phyloP scores from a whole-genome alignment of 192 early-diverging fungal genomes.

The Gonapodya prolifera region DNA sequence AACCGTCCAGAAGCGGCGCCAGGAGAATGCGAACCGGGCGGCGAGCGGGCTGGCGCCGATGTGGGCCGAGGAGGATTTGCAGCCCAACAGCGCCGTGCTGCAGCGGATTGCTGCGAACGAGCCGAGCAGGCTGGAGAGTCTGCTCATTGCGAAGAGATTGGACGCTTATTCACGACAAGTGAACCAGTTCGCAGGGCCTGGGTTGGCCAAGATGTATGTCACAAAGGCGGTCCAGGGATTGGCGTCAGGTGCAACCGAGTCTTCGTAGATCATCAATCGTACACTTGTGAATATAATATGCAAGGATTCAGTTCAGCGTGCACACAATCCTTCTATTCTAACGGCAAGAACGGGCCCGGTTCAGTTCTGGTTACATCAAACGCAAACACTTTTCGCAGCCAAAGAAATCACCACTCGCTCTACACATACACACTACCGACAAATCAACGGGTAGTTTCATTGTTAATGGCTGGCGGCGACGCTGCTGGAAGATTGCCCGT shows the following conservation, averaged over 20 bases:
- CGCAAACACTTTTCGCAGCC: too few species aligned
- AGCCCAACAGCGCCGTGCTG: slow-evolving; percentile 45
- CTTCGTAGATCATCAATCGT: too few species aligned
- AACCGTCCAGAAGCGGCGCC: slow-evolving; percentile 42
- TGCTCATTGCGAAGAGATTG: slow-evolving; percentile 83
- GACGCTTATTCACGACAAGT: slow-evolving; percentile 87
- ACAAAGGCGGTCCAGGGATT: background rate
- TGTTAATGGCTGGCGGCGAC: too few species aligned
- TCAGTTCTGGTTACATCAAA: too few species aligned
- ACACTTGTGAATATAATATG: too few species aligned
- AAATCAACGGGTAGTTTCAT: too few species aligned
- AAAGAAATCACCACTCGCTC: too few species aligned
- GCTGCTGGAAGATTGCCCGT: too few species aligned
- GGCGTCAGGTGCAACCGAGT: background rate
- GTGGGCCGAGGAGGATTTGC: slow-evolving; percentile 62
- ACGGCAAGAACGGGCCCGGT: too few species aligned
- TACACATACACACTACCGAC: too few species aligned
- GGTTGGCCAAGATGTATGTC: slow-evolving; percentile 79
- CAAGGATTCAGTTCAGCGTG: too few species aligned
- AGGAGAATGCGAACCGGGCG: slow-evolving; percentile 59
- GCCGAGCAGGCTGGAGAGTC: slow-evolving; percentile 78
- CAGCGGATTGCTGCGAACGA: slow-evolving; percentile 54
- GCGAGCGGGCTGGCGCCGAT: slow-evolving; percentile 53
- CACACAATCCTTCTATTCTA: too few species aligned
- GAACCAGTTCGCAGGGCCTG: slow-evolving; percentile 85